These are phyloP conservation scores for Globisporangium lucens DNA, from an alignment of 352 stramenopile species.

Conservation along the genomic window DNA sequence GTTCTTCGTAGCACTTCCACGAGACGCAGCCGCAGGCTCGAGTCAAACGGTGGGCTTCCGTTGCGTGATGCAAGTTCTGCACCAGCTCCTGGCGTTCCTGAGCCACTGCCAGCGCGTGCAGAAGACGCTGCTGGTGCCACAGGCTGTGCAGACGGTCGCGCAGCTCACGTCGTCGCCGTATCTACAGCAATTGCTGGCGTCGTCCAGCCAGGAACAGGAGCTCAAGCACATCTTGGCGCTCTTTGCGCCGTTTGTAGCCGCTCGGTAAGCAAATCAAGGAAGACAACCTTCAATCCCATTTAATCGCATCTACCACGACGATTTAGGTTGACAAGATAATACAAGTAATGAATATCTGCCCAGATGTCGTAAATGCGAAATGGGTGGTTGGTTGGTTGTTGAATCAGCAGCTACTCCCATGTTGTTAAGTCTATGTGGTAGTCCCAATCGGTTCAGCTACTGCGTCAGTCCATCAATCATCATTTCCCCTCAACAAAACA, in stretches of 20 bases:
- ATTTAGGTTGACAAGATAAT: neutral
- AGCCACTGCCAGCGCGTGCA: slow-evolving; percentile 35
- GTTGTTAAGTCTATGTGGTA: too few species aligned
- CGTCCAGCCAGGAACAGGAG: slow-evolving; percentile 44
- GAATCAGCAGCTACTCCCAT: too few species aligned
- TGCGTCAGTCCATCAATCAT: too few species aligned
- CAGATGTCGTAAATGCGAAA: neutral
- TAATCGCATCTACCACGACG: neutral
- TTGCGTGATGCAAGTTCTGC: slow-evolving; percentile 56
- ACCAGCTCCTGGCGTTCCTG: slow-evolving; percentile 60
- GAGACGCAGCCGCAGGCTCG: slow-evolving; percentile 9
- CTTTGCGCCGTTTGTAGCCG: slow-evolving; percentile 31
- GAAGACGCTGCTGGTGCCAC: slow-evolving; percentile 34
- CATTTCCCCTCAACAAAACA: too few species aligned
- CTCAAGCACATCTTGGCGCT: slow-evolving; percentile 40
- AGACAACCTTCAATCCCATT: neutral
- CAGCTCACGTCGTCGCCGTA: slow-evolving; percentile 66
- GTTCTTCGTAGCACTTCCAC: slow-evolving; percentile 56
- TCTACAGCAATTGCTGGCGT: slow-evolving; percentile 49
- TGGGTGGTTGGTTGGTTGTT: too few species aligned
- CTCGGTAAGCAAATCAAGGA: neutral
- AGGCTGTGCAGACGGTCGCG: slow-evolving; percentile 36
- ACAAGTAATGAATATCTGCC: neutral
- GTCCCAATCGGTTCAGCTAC: neutral
- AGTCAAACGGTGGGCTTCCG: slow-evolving; percentile 41